Evolutionary conservation across 495 filamentous ascomycete species (phyloP).

Genomic region (Geoglossum glabrum): DNA sequence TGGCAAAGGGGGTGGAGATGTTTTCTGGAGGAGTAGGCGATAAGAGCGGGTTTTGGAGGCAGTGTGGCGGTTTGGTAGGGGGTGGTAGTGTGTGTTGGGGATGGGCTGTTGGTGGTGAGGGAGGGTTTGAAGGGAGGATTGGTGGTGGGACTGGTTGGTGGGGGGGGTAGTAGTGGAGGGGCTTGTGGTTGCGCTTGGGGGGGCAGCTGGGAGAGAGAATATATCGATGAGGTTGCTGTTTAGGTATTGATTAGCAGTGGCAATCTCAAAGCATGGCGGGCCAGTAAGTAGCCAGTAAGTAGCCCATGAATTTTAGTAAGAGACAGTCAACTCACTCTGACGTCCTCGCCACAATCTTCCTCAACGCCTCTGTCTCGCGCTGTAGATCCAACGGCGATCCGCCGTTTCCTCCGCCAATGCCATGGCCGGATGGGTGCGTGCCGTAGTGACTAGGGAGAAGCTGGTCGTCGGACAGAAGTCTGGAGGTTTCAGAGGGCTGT

Average conservation of each 20-base stretch:
- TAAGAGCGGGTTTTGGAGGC: neutral
- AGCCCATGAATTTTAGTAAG: neutral
- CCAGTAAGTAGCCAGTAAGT: no score
- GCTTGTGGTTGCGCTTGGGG: neutral
- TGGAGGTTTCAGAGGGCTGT: constrained; percentile 1
- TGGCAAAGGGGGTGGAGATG: neutral
- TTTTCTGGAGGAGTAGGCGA: neutral
- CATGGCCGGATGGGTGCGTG: neutral
- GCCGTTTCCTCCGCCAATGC: neutral
- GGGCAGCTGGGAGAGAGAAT: neutral
- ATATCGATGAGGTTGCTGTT: constrained; percentile 3
- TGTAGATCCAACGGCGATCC: neutral
- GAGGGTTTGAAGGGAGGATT: neutral
- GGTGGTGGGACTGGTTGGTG: neutral
- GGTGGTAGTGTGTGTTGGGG: constrained; percentile 1
- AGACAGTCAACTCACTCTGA: constrained; percentile 6
- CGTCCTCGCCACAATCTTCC: neutral
- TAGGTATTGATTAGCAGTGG: no score
- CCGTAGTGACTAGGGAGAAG: neutral
- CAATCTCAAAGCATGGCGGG: no score
- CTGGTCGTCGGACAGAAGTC: constrained; percentile 4
- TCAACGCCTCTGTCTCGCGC: constrained; percentile 2
- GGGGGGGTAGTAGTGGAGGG: neutral
- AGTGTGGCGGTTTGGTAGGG: neutral
- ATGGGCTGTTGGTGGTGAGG: neutral